A percentile compares a stretch with the other conserved stretches of the same genome.
Conservation (phyloP, 1,284 basidiomycete genomes). For the Rhodotorula glutinis region DNA sequence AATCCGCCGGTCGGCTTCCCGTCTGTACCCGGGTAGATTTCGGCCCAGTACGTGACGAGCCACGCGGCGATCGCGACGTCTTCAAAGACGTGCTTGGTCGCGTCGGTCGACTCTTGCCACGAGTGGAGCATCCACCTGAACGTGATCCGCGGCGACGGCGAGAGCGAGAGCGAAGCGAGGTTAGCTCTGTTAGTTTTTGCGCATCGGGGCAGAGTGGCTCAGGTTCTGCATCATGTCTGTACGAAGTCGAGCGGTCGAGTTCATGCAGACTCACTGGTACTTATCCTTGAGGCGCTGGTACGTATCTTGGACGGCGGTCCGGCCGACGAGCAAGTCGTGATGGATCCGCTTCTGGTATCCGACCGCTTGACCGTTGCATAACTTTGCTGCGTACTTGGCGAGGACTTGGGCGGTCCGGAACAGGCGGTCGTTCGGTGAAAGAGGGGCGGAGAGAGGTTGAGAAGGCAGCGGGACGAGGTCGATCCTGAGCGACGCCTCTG, state of each 20-base stretch:
- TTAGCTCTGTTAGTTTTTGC: conserved; percentile 9
- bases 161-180: conserved; percentile 3
- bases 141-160: conserved; percentile 32
- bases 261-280: conserved; percentile 53
- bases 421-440: conserved; percentile 57
- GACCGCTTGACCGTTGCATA: conserved; percentile 74
- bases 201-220: not conserved
- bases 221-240: not conserved
- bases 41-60: conserved; percentile 84
- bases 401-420: conserved; percentile 76
- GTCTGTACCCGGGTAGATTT: conserved; percentile 56
- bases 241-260: not conserved
- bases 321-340: conserved; percentile 75
- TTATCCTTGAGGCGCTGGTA: conserved; percentile 81
- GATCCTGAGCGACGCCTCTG: conserved; percentile 51
- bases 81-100: conserved; percentile 77
- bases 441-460: conserved; percentile 49
- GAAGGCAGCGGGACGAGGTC: conserved; percentile 53
- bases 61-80: conserved; percentile 91
- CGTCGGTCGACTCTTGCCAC: conserved; percentile 78
- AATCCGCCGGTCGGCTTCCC: conserved; percentile 77
- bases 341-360: conserved; percentile 80
- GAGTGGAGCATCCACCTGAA: conserved; percentile 34
- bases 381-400: conserved; percentile 75
- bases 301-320: conserved; percentile 80